Base-by-base conservation (phyloP, 2,329 filamentous ascomycete genomes). In the Scortechinia acanthostroma region DNA sequence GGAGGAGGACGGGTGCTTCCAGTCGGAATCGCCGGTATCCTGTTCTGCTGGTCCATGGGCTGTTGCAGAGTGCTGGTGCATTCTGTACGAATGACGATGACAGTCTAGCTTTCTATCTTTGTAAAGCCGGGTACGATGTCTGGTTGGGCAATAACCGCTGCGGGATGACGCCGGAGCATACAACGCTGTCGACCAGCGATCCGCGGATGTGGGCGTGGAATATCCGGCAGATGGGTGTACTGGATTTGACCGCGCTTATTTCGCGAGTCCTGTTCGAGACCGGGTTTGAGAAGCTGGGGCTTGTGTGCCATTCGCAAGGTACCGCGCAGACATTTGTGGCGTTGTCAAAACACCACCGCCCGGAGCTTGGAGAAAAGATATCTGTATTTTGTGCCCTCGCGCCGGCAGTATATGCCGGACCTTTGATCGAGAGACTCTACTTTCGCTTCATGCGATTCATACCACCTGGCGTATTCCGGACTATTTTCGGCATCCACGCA, bases 191-290 rank as follows among this genome's bases (percentile, higher is more conserved):
- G 2, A 81, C 86, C 51, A 68, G 69, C 2, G 91, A 97, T 57
- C 91, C 91, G 1, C 78, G 90, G 22, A 94, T 96, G 88, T 96
- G 91, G 91, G 81, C 83, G 33, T 97, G 91, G 91, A 95, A 95
- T 52, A 94, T 96, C 46, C 80, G 88, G 0, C 88, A 95, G 57
- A 94, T 96, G 86, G 91, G 90, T 3, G 83, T 91, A 1, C 80
- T 94, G 58, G 91, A 97, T 58, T 73, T 97, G 2, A 76, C 91
- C 0, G 90, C 91, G 0, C 73, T 96, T 23, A 76, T 86, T 1
- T 88, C 85, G 0, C 80, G 88, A 4, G 88, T 96, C 1, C 72
- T 95, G 2, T 74, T 73, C 30, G 86, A 94, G 64, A 96, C 91
- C 0, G 83, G 86, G 0, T 95, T 94, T 55, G 70, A 78, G 15